A percentile compares a stretch with the other conserved stretches of the same genome.
Conservation (phyloP, 441 rosid species). For the Jatropha podagrica region DNA sequence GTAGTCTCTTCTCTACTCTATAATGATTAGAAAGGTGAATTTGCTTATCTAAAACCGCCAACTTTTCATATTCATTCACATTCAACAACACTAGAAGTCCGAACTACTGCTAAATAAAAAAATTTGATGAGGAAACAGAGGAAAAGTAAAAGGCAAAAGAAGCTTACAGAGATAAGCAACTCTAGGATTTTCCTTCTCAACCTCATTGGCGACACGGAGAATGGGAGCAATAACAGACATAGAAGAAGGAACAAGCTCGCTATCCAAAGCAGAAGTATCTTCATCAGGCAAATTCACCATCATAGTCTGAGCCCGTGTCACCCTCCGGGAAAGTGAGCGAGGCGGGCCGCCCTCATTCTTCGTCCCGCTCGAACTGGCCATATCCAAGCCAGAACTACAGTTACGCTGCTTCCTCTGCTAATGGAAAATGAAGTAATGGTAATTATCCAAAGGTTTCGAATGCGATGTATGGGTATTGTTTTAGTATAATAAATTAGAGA, state of each 20-base stretch:
- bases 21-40: too few relatives aligned
- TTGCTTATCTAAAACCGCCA: too few relatives aligned
- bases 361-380: constrained; percentile 85
- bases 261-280: constrained; percentile 53
- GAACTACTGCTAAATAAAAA: too few relatives aligned
- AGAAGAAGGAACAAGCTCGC: constrained; percentile 93
- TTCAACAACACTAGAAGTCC: too few relatives aligned
- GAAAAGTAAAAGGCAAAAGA: not conserved
- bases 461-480: not conserved
- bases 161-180: constrained; percentile 88
- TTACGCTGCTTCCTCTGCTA: too few relatives aligned
- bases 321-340: constrained; percentile 44
- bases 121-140: not conserved
- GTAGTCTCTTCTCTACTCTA: too few relatives aligned
- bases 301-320: constrained; percentile 53
- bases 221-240: constrained; percentile 58
- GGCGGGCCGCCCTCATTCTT: constrained; percentile 40
- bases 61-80: too few relatives aligned
- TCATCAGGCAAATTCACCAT: constrained; percentile 51
- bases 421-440: not conserved
- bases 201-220: constrained; percentile 93
- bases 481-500: constrained; percentile 4
- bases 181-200: constrained; percentile 61
- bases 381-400: constrained; percentile 12
- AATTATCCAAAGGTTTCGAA: not conserved